Conservation (phyloP, 169 alveolate species). For the Plasmodium ovale region DNA sequence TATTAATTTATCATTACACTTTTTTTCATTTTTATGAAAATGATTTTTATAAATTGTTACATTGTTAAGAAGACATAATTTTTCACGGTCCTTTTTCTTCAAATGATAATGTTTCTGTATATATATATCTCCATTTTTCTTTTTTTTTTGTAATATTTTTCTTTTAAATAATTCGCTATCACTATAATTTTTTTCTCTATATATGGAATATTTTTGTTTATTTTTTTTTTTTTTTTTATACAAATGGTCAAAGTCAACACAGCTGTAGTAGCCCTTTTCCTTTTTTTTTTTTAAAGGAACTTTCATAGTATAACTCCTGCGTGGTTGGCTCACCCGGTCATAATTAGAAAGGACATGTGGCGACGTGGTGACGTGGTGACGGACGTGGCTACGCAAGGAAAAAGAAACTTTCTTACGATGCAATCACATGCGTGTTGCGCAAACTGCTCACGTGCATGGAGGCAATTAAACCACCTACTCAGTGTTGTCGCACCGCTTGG, state of each 20-base stretch:
- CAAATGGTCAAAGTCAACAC: slow-evolving; percentile 65
- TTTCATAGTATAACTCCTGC: slow-evolving; percentile 54
- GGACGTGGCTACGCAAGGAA: too few species aligned
- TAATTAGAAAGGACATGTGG: neutral
- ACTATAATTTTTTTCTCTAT: slow-evolving; percentile 52
- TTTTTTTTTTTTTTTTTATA: slow-evolving; percentile 70
- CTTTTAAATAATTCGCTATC: slow-evolving; percentile 53
- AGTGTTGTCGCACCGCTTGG: too few species aligned
- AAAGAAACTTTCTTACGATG: too few species aligned
- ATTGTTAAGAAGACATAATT: slow-evolving; percentile 31
- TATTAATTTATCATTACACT: slow-evolving; percentile 28
- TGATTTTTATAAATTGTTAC: slow-evolving; percentile 55
- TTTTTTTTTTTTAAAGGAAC: slow-evolving; percentile 48
- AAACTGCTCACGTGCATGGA: too few species aligned
- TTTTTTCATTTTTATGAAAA: slow-evolving; percentile 44
- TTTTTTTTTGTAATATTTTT: slow-evolving; percentile 24
- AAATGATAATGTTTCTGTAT: slow-evolving; percentile 37
- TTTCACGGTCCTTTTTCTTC: slow-evolving; percentile 2
- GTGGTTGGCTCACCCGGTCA: neutral
- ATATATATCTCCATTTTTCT: slow-evolving; percentile 35
- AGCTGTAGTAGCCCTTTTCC: slow-evolving; percentile 70
- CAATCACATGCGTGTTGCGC: too few species aligned
- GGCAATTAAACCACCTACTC: too few species aligned
- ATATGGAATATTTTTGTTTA: slow-evolving; percentile 44
- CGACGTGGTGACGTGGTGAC: neutral